A percentile compares a stretch with the other conserved stretches of the same genome.
Evolutionary conservation across 345 rosid genomes (phyloP).

Genomic region (Syzygium aromaticum): DNA sequence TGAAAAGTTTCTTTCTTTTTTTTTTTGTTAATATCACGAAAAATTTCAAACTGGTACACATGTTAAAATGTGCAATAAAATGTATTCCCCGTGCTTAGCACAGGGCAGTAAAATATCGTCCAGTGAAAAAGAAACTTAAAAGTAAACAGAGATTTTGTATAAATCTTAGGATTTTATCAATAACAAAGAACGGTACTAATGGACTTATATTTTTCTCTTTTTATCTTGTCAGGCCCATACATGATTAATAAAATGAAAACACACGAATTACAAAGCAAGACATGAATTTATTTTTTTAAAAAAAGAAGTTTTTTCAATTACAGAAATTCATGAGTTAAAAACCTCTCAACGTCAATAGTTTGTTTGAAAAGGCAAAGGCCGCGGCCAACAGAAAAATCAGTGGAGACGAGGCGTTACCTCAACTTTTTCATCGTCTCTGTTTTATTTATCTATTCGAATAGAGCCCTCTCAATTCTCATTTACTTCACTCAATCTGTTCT

Average conservation of each 20-base stretch:
- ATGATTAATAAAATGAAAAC: neutral
- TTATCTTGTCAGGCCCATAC: neutral
- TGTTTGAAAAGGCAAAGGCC: neutral
- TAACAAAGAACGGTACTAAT: neutral
- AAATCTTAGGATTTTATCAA: neutral
- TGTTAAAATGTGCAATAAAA: neutral
- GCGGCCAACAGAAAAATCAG: neutral
- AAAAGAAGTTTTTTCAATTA: neutral
- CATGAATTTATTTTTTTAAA: neutral
- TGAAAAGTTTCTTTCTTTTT: too few species aligned
- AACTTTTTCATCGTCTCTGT: neutral
- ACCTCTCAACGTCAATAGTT: neutral
- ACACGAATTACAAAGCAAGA: neutral
- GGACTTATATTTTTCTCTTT: neutral
- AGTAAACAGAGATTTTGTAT: neutral
- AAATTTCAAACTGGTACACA: too few species aligned
- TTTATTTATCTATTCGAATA: neutral
- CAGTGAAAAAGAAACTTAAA: neutral
- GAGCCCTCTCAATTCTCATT: neutral
- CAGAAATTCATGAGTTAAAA: neutral
- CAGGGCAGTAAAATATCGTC: neutral
- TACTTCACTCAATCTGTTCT: neutral
- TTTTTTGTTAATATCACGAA: neutral
- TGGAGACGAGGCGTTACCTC: neutral
- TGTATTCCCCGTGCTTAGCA: neutral